Base-by-base conservation (phyloP, 2,329 filamentous ascomycete species). In the Phialemonium atrogriseum region DNA sequence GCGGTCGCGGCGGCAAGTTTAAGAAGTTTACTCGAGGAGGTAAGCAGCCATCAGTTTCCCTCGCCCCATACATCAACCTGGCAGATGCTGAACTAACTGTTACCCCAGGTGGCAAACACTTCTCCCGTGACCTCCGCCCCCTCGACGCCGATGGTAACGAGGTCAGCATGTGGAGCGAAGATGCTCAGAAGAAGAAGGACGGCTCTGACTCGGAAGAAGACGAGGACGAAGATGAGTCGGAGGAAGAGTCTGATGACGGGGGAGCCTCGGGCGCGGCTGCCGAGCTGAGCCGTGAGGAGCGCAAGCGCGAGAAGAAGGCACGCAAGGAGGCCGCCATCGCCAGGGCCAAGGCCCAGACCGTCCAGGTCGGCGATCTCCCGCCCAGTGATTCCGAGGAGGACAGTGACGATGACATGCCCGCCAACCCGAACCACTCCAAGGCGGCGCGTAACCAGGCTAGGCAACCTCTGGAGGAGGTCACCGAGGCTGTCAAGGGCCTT, bases 11-110 rank as follows among this genome's bases (percentile, higher is more conserved):
- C 50, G 86, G 88, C 61, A 96, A 96, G 65, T 94, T 89, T 60
- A 84, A 78, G 66, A 96, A 95, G 68, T 86, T 82, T 46, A 87
- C 85, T 47, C 75, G 89, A 62, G 89, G 89, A 71, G 88, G 89
- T 89, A 63, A 47, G 72, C 50, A 30, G 16, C 10, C 18, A 24
- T 19, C n/a, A n/a, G n/a, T 16, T 29, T 30, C 11, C 11, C n/a
- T 28, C 28, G 28, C 10, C 13, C 17, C 16, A 12, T 14, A 29
- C 30, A 10, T 9, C 17, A 27, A 7, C 10, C 28, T 24, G 12
- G 26, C 36, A 33, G 38, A 33, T 31, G 16, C 35, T 41, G 24
- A 49, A 47, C 46, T 24, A 14, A 13, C 12, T 33, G 13, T 5
- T 18, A 28, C 17, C 17, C 15, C 43, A 94, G 88, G 88, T 41